Evolutionary conservation across 257 asterid species (phyloP).

Genomic region (Solanum pennellii): DNA sequence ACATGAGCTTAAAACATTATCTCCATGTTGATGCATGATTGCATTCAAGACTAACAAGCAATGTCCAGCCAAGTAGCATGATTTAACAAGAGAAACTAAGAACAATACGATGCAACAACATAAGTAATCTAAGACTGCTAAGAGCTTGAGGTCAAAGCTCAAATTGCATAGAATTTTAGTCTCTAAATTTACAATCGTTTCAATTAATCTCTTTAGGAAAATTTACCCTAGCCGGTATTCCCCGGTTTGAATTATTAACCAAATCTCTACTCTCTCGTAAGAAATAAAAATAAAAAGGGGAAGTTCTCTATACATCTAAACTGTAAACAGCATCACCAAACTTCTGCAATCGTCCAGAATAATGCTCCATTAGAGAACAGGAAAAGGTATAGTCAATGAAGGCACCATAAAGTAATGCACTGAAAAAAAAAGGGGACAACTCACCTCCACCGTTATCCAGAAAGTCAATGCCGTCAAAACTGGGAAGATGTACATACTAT

Average conservation of each 20-base stretch:
- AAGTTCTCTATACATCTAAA: background rate
- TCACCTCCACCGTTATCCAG: slow-evolving; percentile 91
- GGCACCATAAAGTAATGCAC: background rate
- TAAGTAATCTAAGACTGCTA: background rate
- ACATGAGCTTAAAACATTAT: background rate
- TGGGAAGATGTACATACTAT: slow-evolving; percentile 62
- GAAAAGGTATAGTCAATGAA: background rate
- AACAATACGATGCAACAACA: background rate
- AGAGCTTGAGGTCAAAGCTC: background rate
- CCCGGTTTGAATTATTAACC: background rate
- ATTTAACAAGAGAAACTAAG: background rate
- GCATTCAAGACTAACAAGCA: background rate
- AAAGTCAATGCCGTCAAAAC: slow-evolving; percentile 77
- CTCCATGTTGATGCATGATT: background rate
- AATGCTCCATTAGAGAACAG: background rate
- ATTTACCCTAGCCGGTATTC: background rate
- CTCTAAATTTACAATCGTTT: background rate
- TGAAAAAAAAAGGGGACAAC: background rate
- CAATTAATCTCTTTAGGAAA: background rate
- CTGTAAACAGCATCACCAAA: background rate
- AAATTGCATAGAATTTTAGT: background rate
- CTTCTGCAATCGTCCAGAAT: background rate
- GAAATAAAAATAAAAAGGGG: background rate
- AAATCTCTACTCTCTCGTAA: background rate
- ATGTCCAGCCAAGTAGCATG: background rate